These are phyloP conservation scores for Alternaria ethzedia DNA, from an alignment of 2,329 filamentous ascomycete species.

Conservation along the genomic window DNA sequence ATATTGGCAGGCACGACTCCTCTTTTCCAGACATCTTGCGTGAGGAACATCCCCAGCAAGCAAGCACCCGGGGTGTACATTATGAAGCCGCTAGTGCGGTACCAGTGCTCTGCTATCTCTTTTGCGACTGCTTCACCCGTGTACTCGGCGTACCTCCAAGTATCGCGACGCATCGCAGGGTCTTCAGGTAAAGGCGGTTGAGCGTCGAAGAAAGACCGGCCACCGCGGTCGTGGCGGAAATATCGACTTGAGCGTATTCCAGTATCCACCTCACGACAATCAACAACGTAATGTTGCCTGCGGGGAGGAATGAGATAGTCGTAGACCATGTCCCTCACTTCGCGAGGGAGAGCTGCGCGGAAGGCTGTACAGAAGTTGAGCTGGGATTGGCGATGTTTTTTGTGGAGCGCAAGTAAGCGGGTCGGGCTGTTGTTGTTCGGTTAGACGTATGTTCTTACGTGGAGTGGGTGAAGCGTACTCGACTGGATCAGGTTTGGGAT, in stretches of 20 bases:
- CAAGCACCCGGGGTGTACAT: background rate
- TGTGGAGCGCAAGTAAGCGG: background rate
- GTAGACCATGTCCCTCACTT: background rate
- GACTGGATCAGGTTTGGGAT: too few relatives aligned
- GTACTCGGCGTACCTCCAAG: background rate
- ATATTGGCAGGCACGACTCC: background rate
- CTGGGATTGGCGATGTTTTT: background rate
- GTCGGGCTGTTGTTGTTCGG: background rate
- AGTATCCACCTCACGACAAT: background rate
- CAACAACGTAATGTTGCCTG: background rate
- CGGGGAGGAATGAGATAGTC: background rate
- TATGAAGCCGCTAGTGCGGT: background rate
- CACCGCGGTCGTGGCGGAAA: background rate
- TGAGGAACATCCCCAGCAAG: fast-evolving
- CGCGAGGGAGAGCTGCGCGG: background rate
- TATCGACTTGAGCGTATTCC: background rate
- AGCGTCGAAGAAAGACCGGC: background rate
- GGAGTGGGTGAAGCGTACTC: background rate
- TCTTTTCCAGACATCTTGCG: background rate
- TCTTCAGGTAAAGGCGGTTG: background rate
- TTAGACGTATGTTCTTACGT: background rate
- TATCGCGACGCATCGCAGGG: background rate
- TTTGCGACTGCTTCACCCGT: background rate
- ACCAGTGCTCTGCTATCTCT: background rate
- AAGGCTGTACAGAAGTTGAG: background rate